Base-by-base conservation (phyloP, 805 yeast genomes). In the Wickerhamomyces strasburgensis region DNA sequence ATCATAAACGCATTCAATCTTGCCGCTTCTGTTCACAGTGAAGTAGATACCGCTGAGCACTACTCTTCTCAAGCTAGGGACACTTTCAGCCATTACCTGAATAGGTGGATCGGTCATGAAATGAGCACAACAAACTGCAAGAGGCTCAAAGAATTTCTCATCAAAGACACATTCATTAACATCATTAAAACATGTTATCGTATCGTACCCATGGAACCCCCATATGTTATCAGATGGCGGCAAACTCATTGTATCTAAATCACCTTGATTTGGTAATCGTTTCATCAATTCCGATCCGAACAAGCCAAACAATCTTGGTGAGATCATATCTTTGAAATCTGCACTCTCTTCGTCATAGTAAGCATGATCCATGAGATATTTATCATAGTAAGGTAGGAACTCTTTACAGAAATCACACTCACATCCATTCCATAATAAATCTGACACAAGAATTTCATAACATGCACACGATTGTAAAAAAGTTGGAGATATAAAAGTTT, bases 381-480 rank as follows among this genome's bases (percentile, higher is more conserved):
- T 65, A 47, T 84, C 94, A 34, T 78, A 64, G 9, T 71, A 45
- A 0, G 70, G 70, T 17, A 83, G 56, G 28, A 62, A 63, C 11
- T 61, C 60, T 5, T 39, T 37, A 49, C 94, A 84, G 44, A 68
- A 73, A 1, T 46, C 42, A 52, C 94, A 84, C 27, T 68, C 69
- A 55, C 90, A 83, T 0, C 90, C 90, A 52, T 82, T 83, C 89
- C 90, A 84, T 17, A 84, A 56, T 34, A 84, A 45, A 43, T 80
- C 83, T 31, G 85, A 81, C 52, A 78, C 76, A 6, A 80, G 54
- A 38, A 79, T 80, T 46, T 84, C 94, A 53, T 82, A 84, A 43
- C 85, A 74, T 0, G 86, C 65, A 15, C 80, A 60, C 0, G 78
- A 61, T 39, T 78, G 75, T 44, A 84, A 54, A 37, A 80, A 64